These are phyloP conservation scores for Eucalyptus sideroxylon DNA, from an alignment of 345 rosid genomes.

Conservation along the genomic window DNA sequence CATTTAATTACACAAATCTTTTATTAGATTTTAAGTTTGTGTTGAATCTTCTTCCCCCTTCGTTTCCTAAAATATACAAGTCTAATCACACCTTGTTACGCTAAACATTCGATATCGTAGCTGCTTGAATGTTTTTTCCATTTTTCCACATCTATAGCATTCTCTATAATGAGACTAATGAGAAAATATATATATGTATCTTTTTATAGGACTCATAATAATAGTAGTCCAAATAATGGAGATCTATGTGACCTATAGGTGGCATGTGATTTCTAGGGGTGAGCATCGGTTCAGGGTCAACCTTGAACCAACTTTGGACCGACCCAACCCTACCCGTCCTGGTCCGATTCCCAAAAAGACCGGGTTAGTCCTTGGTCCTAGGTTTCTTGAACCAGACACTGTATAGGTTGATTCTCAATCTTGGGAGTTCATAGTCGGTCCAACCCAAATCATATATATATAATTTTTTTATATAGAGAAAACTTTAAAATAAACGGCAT, in stretches of 20 bases:
- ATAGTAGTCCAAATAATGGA: too few species aligned
- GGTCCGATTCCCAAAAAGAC: too few species aligned
- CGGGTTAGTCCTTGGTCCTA: accelerated
- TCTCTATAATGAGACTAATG: not conserved
- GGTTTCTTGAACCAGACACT: accelerated
- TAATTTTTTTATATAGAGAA: too few species aligned
- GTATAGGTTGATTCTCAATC: accelerated
- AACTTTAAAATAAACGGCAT: too few species aligned
- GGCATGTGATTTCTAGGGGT: too few species aligned
- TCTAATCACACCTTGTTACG: not conserved
- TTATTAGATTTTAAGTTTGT: not conserved
- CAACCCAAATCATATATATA: too few species aligned
- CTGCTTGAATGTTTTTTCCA: not conserved
- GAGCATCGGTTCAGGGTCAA: too few species aligned
- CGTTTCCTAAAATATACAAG: not conserved
- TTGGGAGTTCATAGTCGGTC: too few species aligned
- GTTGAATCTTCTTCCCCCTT: not conserved
- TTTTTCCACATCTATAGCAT: not conserved
- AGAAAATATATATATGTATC: too few species aligned
- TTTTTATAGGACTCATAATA: too few species aligned
- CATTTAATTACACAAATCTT: not conserved
- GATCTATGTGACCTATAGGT: too few species aligned
- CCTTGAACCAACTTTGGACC: too few species aligned
- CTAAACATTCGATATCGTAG: not conserved
- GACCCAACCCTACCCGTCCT: accelerated